Evolutionary conservation across 2,329 filamentous ascomycete species (phyloP), one percentile per base, ranked within the genome.

Genomic region (Paracoccidioides lutzii): DNA sequence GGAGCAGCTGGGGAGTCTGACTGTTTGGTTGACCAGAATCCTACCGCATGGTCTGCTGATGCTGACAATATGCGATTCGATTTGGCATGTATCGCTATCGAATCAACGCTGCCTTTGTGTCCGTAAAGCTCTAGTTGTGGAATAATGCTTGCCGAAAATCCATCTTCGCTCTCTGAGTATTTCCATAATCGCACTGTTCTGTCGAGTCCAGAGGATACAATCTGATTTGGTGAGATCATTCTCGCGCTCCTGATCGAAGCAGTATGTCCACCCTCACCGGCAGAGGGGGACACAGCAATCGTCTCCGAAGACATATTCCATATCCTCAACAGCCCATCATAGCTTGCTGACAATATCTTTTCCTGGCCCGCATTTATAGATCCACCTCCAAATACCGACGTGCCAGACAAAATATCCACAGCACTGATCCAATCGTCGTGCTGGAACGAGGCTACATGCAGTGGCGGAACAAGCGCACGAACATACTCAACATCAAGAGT

Each of bases 341-440:
- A 97, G 50, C 88, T 91, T 35, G 84, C 89, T n/a, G 89, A 94
- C n/a, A 95, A 75, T 58, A 97, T 85, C 59, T 87, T 77, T 64
- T 87, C 82, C 61, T 84, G 81, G 28, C 82, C 80, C 41, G 72
- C 72, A 32, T 71, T 69, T 49, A 75, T 64, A 12, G 78, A 73
- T 49, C 69, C 68, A 55, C 69, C 67, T 22, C 78, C 82, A 2
- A 83, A 81, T 5, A 75, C 72, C 1, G 87, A 86, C 10, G 78
- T 82, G 12, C 72, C 70, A 0, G 89, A 90, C 30, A 95, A 76
- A 4, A 95, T 81, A 69, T 96, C 90, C 32, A 97, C 83, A 32
- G 82, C 81, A 68, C 88, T 88, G 51, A 98, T 87, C 93, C 93
- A 98, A 71, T 97, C 93, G 66, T 98, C 90, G 70, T 98, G 91